Percentiles rank a stretch among this genome's conserved stretches.
phyloP scores from a whole-genome alignment of 495 filamentous ascomycete species.

The Tuber microsphaerosporum region DNA sequence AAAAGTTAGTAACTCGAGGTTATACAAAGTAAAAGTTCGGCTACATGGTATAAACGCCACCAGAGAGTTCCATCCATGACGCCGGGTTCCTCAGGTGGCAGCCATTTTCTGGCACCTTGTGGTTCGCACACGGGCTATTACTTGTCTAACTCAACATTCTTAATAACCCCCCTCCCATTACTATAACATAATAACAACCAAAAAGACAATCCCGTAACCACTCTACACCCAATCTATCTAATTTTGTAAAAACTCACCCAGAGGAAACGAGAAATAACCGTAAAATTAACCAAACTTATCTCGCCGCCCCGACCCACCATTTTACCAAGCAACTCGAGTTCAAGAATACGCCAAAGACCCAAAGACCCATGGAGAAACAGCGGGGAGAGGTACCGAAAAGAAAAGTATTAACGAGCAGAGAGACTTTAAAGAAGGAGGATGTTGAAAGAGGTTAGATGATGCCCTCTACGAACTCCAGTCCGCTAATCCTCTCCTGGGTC shows the following conservation, averaged over 20 bases:
- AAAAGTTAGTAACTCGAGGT: too few species aligned
- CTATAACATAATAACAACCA: not conserved
- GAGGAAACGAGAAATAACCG: not conserved
- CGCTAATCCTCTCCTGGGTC: slow-evolving; percentile 34
- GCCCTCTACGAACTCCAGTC: slow-evolving; percentile 36
- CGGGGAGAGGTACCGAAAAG: not conserved
- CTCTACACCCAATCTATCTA: not conserved
- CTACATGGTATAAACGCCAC: too few species aligned
- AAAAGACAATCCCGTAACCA: not conserved
- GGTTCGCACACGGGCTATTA: too few species aligned
- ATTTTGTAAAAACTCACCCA: not conserved
- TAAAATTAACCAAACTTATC: not conserved
- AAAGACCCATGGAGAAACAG: not conserved
- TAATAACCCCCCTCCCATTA: not conserved
- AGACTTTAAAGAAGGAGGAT: not conserved
- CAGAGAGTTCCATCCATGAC: too few species aligned
- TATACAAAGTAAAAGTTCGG: too few species aligned
- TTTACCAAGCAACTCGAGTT: not conserved
- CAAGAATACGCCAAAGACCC: not conserved
- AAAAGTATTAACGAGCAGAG: not conserved
- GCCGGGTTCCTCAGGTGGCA: too few species aligned
- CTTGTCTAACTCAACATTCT: not conserved
- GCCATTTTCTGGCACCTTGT: too few species aligned
- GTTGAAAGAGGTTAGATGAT: slow-evolving; percentile 19
- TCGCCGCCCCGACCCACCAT: not conserved